A percentile compares a stretch with the other conserved stretches of the same genome.
phyloP scores from a whole-genome alignment of 2,329 filamentous ascomycete species.

The Clonostachys rhizophaga region DNA sequence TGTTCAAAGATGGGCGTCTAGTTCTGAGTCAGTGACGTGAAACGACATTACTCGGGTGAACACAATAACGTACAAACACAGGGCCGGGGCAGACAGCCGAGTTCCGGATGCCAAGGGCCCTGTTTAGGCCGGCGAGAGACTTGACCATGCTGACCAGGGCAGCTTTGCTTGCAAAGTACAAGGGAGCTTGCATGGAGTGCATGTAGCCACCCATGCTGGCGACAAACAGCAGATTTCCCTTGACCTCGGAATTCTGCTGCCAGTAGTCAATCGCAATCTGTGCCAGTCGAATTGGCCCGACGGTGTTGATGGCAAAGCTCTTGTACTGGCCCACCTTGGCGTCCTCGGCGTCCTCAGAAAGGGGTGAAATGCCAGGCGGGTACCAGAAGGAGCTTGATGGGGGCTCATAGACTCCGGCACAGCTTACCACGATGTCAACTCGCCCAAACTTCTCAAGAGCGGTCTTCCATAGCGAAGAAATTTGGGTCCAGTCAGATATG shows the following conservation, averaged over 20 bases:
- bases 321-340: slow-evolving; percentile 11
- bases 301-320: slow-evolving; percentile 15
- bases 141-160: slow-evolving; percentile 12
- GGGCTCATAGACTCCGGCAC: slow-evolving; percentile 45
- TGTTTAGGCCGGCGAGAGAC: slow-evolving; percentile 6
- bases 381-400: slow-evolving; percentile 17
- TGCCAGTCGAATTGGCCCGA: slow-evolving; percentile 15
- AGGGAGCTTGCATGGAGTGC: slow-evolving; percentile 15
- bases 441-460: slow-evolving; percentile 43
- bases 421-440: slow-evolving; percentile 57
- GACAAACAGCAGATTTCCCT: slow-evolving; percentile 16
- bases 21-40: background rate
- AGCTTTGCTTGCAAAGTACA: slow-evolving; percentile 21
- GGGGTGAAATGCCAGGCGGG: slow-evolving; percentile 11
- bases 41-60: background rate
- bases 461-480: slow-evolving; percentile 12
- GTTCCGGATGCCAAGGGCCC: slow-evolving; percentile 7
- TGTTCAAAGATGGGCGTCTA: slow-evolving; percentile 5
- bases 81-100: slow-evolving; percentile 8
- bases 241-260: slow-evolving; percentile 11
- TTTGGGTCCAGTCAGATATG: slow-evolving; percentile 15
- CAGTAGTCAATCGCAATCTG: slow-evolving; percentile 20
- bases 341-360: slow-evolving; percentile 11
- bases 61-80: background rate
- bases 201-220: slow-evolving; percentile 19